phyloP scores from a whole-genome alignment of 148 eudicot genomes.

The Agrostemma githago region DNA sequence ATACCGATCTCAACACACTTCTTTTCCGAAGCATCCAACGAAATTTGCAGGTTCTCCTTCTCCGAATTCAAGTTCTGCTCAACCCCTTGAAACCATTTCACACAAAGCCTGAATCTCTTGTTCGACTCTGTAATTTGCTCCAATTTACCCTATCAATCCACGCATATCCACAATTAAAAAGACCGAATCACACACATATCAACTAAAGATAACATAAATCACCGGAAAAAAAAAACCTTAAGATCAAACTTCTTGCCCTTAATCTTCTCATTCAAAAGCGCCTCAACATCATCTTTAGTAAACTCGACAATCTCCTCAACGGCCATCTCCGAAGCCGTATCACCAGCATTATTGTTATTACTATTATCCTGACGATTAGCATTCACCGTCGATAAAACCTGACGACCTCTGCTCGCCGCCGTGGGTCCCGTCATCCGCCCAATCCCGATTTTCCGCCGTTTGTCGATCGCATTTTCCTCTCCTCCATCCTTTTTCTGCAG shows the following conservation, averaged over 20 bases:
- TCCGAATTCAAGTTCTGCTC: slow-evolving; percentile 42
- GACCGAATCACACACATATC: background rate
- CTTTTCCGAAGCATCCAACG: slow-evolving; percentile 38
- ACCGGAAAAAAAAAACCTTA: slow-evolving; percentile 35
- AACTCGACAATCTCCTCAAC: slow-evolving; percentile 45
- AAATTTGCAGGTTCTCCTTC: slow-evolving; percentile 36
- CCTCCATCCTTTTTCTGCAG: slow-evolving; percentile 41
- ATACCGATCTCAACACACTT: slow-evolving; percentile 46
- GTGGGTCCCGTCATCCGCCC: slow-evolving; percentile 36
- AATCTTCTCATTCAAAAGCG: slow-evolving; percentile 62
- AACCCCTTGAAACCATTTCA: slow-evolving; percentile 66
- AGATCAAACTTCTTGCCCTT: slow-evolving; percentile 58
- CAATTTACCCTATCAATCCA: slow-evolving; percentile 43
- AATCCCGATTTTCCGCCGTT: slow-evolving; percentile 45
- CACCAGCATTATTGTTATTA: slow-evolving; percentile 3
- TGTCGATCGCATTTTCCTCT: slow-evolving; percentile 38
- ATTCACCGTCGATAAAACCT: slow-evolving; percentile 36
- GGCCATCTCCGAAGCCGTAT: slow-evolving; percentile 25
- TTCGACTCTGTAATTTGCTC: slow-evolving; percentile 49
- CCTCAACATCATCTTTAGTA: slow-evolving; percentile 61
- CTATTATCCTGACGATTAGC: slow-evolving; percentile 29
- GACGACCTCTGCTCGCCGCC: slow-evolving; percentile 38
- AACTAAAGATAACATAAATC: background rate
- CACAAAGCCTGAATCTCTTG: slow-evolving; percentile 47
- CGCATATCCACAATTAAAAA: background rate